Conservation (phyloP, 176 grass and related monocot species). For the Aegilops sharonensis region DNA sequence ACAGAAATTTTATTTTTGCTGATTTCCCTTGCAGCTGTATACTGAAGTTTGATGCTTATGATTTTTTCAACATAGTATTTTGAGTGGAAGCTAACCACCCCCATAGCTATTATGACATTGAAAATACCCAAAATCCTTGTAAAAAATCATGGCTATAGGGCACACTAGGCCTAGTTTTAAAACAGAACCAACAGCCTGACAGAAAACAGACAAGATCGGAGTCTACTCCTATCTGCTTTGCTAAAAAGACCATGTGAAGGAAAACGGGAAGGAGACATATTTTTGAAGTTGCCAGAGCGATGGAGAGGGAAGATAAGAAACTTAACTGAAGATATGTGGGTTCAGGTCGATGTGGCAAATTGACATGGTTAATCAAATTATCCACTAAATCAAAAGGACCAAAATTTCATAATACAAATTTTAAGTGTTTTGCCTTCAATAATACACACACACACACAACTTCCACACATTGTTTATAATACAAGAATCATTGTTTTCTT, state of each 20-base stretch:
- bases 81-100: background rate
- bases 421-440: too few relatives aligned
- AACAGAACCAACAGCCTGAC: background rate
- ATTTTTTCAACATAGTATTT: background rate
- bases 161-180: background rate
- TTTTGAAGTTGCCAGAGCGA: slow-evolving; percentile 4
- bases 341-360: background rate
- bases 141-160: background rate
- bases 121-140: background rate
- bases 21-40: background rate
- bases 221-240: background rate
- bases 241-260: background rate
- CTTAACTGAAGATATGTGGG: background rate
- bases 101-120: background rate
- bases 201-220: background rate
- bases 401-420: background rate
- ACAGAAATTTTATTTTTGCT: slow-evolving; percentile 23
- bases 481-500: too few relatives aligned
- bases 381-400: background rate
- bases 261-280: background rate
- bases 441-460: too few relatives aligned
- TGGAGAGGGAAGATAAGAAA: background rate
- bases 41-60: background rate
- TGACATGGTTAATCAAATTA: background rate
- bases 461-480: too few relatives aligned